These are phyloP conservation scores for Tricholoma terreum DNA, from an alignment of 768 basidiomycete genomes.

Conservation along the genomic window DNA sequence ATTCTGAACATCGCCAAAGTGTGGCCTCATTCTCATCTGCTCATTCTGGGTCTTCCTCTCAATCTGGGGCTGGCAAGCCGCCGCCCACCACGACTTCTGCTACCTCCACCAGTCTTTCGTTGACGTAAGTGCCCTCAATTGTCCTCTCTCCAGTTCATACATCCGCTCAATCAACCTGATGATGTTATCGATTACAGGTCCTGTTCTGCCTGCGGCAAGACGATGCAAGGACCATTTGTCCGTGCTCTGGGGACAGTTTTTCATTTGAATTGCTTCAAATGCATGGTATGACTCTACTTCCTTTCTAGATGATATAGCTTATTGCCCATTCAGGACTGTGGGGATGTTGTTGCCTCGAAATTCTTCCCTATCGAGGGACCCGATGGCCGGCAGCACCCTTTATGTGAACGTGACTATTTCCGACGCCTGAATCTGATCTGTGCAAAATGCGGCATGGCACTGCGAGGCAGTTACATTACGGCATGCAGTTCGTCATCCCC, in stretches of 20 bases:
- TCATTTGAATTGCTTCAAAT: conserved; percentile 98
- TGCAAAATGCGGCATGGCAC: conserved; percentile 89
- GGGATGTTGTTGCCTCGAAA: conserved; percentile 93
- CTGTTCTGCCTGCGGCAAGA: conserved; percentile 74
- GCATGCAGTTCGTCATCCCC: conserved; percentile 75
- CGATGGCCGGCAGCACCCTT: conserved; percentile 84
- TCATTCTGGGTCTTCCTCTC: conserved; percentile 51
- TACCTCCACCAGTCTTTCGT: conserved; percentile 52
- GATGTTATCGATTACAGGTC: conserved; percentile 39
- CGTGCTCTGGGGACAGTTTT: conserved; percentile 91
- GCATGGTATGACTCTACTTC: conserved; percentile 63
- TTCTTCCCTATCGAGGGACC: conserved; percentile 97
- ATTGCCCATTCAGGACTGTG: conserved; percentile 71
- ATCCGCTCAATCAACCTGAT: conserved; percentile 20
- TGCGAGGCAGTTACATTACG: conserved; percentile 97
- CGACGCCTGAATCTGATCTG: conserved; percentile 94
- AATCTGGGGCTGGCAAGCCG: conserved; percentile 37
- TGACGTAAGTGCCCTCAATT: conserved; percentile 47
- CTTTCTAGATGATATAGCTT: background rate
- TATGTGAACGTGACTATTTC: conserved; percentile 99
- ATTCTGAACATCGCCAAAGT: conserved; percentile 44
- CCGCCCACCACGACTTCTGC: conserved; percentile 54
- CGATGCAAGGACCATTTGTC: conserved; percentile 95
- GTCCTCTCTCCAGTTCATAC: conserved; percentile 4
- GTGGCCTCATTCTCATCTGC: conserved; percentile 49